phyloP scores from a whole-genome alignment of 169 alveolate genomes.

The Cyclospora cayetanensis region DNA sequence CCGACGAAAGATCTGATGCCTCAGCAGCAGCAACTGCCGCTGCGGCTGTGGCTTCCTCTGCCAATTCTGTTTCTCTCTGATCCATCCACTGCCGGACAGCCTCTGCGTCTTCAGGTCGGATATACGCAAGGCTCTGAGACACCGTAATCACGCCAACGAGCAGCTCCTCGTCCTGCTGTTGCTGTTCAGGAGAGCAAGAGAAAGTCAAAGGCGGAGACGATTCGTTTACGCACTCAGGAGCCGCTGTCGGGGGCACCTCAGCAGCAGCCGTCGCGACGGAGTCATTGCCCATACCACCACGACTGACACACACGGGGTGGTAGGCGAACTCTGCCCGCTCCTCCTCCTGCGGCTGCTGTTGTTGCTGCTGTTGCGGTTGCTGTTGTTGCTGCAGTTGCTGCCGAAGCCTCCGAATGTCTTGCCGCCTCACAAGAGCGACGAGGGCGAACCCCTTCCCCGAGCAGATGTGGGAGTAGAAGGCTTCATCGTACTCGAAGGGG shows the following conservation, averaged over 20 bases:
- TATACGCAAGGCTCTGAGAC: not conserved
- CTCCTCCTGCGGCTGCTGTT: not conserved
- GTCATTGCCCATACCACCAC: not conserved
- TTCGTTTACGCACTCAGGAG: not conserved
- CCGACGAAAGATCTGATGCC: not conserved
- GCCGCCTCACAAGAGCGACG: not conserved
- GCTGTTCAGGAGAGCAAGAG: not conserved
- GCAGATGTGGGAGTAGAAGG: not conserved
- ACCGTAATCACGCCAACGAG: not conserved
- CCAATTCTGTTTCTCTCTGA: not conserved
- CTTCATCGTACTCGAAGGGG: not conserved
- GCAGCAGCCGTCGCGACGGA: not conserved
- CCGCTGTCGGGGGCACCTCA: not conserved
- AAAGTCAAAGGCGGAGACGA: not conserved
- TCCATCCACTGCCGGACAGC: not conserved
- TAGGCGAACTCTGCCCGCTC: too few species aligned
- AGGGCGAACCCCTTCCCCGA: not conserved
- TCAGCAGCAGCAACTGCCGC: slow-evolving; percentile 24
- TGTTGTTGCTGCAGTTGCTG: not conserved
- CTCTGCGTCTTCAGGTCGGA: not conserved
- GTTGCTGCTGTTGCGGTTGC: not conserved
- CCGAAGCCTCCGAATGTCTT: not conserved
- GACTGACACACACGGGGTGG: not conserved
- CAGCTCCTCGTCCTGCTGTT: not conserved
- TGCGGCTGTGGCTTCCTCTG: not conserved